phyloP scores from a whole-genome alignment of 805 yeast genomes.

The Candida qinlingensis region DNA sequence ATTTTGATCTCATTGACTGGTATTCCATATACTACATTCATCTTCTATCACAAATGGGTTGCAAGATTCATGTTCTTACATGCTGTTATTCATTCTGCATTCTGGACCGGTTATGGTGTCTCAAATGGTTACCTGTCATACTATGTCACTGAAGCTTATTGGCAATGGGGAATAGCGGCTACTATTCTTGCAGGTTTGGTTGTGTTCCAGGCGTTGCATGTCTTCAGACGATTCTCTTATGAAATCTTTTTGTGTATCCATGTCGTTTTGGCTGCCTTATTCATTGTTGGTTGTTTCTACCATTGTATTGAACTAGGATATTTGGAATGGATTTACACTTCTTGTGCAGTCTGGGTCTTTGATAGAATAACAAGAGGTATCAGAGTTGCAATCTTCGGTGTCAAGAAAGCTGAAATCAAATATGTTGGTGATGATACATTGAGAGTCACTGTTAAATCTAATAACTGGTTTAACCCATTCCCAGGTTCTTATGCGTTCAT shows the following conservation, averaged over 20 bases:
- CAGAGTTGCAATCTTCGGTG: constrained; percentile 24
- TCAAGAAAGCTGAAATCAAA: constrained; percentile 12
- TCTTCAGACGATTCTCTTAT: constrained; percentile 50
- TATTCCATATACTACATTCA: constrained; percentile 56
- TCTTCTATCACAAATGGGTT: constrained; percentile 61
- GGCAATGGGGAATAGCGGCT: constrained; percentile 38
- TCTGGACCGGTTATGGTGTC: constrained; percentile 16
- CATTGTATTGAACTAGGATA: constrained; percentile 37
- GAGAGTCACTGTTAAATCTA: constrained; percentile 34
- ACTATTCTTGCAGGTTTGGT: constrained; percentile 39
- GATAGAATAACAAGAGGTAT: constrained; percentile 43
- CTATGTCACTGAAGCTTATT: constrained; percentile 7
- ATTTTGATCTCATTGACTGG: constrained; percentile 56
- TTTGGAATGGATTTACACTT: constrained; percentile 39
- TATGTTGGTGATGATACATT: constrained; percentile 35
- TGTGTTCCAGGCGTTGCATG: constrained; percentile 42
- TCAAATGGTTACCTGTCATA: constrained; percentile 2
- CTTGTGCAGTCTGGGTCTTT: constrained; percentile 9
- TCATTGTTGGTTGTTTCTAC: constrained; percentile 49
- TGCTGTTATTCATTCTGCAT: constrained; percentile 16
- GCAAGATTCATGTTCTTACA: constrained; percentile 36
- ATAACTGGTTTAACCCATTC: constrained; percentile 38
- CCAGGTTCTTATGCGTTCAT: constrained; percentile 54
- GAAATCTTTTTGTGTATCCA: constrained; percentile 60
- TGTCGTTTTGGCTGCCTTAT: constrained; percentile 46